Percentiles rank a stretch among this genome's conserved stretches.
Evolutionary conservation across 1,284 basidiomycete genomes (phyloP).

Genomic region (Mrakiaceae sp.): DNA sequence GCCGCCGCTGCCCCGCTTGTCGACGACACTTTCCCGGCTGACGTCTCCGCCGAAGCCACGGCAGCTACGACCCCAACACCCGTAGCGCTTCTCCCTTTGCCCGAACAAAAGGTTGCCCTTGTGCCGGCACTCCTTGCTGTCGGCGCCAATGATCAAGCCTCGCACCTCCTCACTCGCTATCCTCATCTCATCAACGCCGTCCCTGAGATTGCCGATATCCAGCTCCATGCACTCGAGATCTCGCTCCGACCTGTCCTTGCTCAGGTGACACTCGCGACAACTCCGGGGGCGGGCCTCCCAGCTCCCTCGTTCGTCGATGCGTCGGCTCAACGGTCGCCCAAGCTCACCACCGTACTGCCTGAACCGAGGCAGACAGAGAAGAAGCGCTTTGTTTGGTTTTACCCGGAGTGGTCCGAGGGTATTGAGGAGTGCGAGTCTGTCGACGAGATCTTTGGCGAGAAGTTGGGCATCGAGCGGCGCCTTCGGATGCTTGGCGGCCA

Average conservation of each 20-base stretch:
- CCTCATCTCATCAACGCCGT: constrained; percentile 76
- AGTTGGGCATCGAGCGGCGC: constrained; percentile 19
- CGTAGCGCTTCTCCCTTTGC: constrained; percentile 35
- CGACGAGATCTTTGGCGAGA: constrained; percentile 21
- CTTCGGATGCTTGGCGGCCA: constrained; percentile 25
- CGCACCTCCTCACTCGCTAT: constrained; percentile 67
- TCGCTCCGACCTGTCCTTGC: constrained; percentile 30
- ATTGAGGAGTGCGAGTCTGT: constrained; percentile 45
- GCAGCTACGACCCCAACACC: constrained; percentile 14
- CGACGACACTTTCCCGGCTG: constrained; percentile 41
- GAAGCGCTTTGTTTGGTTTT: constrained; percentile 77
- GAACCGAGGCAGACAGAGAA: constrained; percentile 56
- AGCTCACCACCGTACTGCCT: background rate
- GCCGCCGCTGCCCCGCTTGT: constrained; percentile 82
- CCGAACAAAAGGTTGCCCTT: constrained; percentile 74
- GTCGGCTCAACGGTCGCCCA: background rate
- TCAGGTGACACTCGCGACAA: background rate
- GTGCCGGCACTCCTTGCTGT: constrained; percentile 71
- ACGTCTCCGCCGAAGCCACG: constrained; percentile 14
- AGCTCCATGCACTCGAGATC: constrained; percentile 59
- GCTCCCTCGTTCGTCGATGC: background rate
- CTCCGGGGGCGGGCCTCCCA: background rate
- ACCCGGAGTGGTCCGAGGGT: constrained; percentile 62
- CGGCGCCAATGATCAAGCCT: constrained; percentile 65
- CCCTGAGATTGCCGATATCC: constrained; percentile 70